phyloP scores from a whole-genome alignment of 441 rosid species.

The Raphanus hybrid region DNA sequence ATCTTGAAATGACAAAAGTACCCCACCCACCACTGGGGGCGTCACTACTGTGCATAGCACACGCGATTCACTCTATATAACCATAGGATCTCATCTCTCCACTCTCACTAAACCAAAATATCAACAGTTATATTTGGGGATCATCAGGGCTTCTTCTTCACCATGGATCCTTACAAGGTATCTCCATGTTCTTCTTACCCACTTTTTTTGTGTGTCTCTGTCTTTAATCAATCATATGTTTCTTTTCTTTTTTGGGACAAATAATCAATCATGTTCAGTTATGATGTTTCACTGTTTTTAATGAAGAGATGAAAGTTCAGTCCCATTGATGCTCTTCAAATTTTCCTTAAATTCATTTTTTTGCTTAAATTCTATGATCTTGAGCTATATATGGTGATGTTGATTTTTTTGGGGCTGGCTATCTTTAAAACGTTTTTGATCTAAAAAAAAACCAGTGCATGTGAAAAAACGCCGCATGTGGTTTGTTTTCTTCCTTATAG shows the following conservation, averaged over 20 bases:
- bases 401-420: constrained; percentile 29
- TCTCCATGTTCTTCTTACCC: neutral
- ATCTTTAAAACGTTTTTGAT: constrained; percentile 32
- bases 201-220: neutral
- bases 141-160: constrained; percentile 30
- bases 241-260: neutral
- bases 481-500: constrained; percentile 5
- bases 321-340: neutral
- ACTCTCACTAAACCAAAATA: constrained; percentile 34
- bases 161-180: constrained; percentile 89
- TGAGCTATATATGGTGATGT: constrained; percentile 27
- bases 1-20: constrained; percentile 20
- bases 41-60: constrained; percentile 16
- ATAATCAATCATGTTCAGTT: neutral
- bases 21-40: constrained; percentile 21
- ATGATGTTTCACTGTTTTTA: neutral
- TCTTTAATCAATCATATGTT: neutral
- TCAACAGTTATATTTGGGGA: constrained; percentile 17
- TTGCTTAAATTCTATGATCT: constrained; percentile 14
- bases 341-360: no score
- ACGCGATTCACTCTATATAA: constrained; percentile 35
- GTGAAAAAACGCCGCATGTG: constrained; percentile 18
- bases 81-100: constrained; percentile 17
- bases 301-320: neutral
- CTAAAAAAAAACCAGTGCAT: constrained; percentile 24